A percentile compares a stretch with the other conserved stretches of the same genome.
Conservation (phyloP, 345 rosid species). For the Clarkia xantiana region DNA sequence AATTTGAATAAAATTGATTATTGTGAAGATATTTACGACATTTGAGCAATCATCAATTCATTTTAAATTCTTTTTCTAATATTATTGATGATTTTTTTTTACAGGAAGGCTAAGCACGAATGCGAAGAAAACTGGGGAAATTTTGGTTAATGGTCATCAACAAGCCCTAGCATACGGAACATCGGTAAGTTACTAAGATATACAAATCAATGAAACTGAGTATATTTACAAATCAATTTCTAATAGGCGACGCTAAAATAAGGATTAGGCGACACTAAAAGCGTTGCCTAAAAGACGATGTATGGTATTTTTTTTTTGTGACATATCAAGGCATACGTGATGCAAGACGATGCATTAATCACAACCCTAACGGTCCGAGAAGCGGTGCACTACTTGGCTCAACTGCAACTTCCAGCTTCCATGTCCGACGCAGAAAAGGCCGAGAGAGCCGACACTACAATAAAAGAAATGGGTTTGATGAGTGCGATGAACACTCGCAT, state of each 20-base stretch:
- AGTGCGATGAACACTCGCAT: conserved; percentile 25
- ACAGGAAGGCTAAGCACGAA: no score
- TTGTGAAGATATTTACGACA: background rate
- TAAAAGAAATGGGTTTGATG: no score
- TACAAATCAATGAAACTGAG: background rate
- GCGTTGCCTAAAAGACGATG: no score
- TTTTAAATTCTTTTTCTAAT: background rate
- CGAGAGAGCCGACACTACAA: no score
- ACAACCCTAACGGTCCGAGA: conserved; percentile 33
- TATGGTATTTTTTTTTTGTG: no score
- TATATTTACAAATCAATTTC: background rate
- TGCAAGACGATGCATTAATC: conserved; percentile 30
- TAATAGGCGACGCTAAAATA: no score
- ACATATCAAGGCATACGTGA: conserved; percentile 26
- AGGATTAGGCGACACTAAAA: no score
- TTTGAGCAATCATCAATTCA: background rate
- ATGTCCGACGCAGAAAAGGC: conserved; percentile 21
- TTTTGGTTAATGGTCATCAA: conserved; percentile 34
- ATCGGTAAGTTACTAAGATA: conserved; percentile 15
- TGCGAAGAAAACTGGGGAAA: conserved; percentile 28
- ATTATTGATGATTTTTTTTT: background rate
- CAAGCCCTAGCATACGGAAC: conserved; percentile 36
- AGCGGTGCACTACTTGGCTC: conserved; percentile 34
- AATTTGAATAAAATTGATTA: no score
- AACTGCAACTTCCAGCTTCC: conserved; percentile 27